phyloP scores from a whole-genome alignment of 106 monocot species.

The Iris macrosiphon region DNA sequence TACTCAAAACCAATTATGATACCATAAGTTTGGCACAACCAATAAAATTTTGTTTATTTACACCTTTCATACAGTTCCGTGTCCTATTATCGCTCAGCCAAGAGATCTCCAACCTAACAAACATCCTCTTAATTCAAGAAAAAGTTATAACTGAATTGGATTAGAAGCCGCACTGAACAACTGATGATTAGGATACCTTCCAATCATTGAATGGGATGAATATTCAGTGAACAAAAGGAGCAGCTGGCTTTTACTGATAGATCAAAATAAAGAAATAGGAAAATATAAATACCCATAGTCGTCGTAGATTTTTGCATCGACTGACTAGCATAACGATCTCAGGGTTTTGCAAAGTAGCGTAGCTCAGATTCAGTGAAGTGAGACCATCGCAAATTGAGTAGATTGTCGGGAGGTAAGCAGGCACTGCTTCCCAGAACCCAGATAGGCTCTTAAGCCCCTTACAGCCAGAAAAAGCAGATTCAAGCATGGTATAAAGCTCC shows the following conservation, averaged over 20 bases:
- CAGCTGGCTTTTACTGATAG: too few relatives aligned
- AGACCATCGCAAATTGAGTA: conserved; percentile 56
- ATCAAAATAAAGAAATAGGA: not conserved
- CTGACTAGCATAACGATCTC: conserved; percentile 63
- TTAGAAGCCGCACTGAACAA: too few relatives aligned
- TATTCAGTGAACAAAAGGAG: not conserved
- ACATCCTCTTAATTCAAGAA: too few relatives aligned
- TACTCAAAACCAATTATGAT: too few relatives aligned
- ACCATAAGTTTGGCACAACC: too few relatives aligned
- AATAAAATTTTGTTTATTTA: too few relatives aligned
- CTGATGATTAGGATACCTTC: too few relatives aligned
- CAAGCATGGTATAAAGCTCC: conserved; percentile 55
- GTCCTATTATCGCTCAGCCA: too few relatives aligned
- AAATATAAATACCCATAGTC: conserved; percentile 57
- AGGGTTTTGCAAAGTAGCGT: conserved; percentile 40
- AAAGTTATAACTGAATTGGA: too few relatives aligned
- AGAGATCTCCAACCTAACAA: too few relatives aligned
- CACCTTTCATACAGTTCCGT: too few relatives aligned
- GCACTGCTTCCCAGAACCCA: conserved; percentile 65
- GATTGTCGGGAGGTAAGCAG: conserved; percentile 55
- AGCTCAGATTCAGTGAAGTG: conserved; percentile 70
- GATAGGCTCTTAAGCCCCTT: conserved; percentile 55
- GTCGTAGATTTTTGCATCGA: conserved; percentile 48
- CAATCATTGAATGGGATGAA: too few relatives aligned
- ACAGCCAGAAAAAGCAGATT: conserved; percentile 48